Base-by-base conservation (phyloP, 1,284 basidiomycete species). In the Ceratobasidium sp. region DNA sequence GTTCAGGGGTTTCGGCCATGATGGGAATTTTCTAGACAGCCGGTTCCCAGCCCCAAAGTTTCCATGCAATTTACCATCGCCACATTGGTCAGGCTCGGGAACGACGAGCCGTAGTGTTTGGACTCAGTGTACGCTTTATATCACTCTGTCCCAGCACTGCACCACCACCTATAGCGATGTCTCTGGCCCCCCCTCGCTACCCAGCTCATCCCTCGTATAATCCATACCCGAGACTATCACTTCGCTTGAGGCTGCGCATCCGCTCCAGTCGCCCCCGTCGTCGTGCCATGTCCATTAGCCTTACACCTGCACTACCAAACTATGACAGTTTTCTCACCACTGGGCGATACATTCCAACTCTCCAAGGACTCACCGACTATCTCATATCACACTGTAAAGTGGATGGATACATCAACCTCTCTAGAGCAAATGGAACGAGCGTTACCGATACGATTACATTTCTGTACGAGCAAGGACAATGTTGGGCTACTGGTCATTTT, bases 401-500 rank as follows among this genome's bases (percentile, higher is more conserved):
- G 13, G 60, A 64, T 36, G 60, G 60, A 16, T 64, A 54, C 39
- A 64, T 64, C 39, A 64, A 50, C 50, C 33, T 64, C 8, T 50
- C 50, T 30, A 47, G 60, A 13, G 60, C 60, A 8, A 29, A 64
- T 39, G 33, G 21, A 16, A 2, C 19, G 9, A 49, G 60, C 2
- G 8, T 14, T 27, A 54, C 60, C 33, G 60, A 64, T 36, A 64
- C 49, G 4, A 64, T 64, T 25, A 64, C 60, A 14, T 64, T 64
- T n/a, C 4, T 64, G 23, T 54, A 29, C 25, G 60, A 64, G 11
- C 49, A 54, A 41, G 41, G 50, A n/a, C 49, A 64, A 25, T 64
- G 60, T 13, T 64, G 60, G 60, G 60, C 60, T 1, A 64, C 60
- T 6, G 60, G 60, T n/a, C 60, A 64, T n/a, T 64, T 64, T 44